Percentiles rank a stretch among this genome's conserved stretches.
Evolutionary conservation across 768 basidiomycete species (phyloP).

Genomic region (Agrocybe pediades): DNA sequence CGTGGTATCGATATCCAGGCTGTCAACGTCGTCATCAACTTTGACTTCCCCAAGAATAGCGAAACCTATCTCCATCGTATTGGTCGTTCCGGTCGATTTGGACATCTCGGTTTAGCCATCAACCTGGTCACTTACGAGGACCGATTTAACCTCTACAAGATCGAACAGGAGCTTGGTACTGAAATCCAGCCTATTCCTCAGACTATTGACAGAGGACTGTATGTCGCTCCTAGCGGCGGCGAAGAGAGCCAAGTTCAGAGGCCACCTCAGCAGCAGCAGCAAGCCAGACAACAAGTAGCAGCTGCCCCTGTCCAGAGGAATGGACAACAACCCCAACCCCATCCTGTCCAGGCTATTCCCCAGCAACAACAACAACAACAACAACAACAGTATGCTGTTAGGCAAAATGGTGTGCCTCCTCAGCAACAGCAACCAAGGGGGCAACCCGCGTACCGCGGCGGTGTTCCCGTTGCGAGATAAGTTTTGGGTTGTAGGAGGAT

Average conservation of each 20-base stretch:
- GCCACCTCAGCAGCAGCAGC: constrained; percentile 36
- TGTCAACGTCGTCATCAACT: constrained; percentile 99
- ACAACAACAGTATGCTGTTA: constrained; percentile 10
- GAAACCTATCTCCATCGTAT: constrained; percentile 99
- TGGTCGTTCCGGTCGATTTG: constrained; percentile 96
- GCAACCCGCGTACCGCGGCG: constrained; percentile 38
- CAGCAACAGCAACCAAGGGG: constrained; percentile 28
- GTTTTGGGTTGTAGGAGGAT: background rate
- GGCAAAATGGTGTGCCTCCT: constrained; percentile 20
- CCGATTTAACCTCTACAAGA: constrained; percentile 95
- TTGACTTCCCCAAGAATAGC: constrained; percentile 98
- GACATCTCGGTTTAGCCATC: constrained; percentile 95
- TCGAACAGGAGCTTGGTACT: constrained; percentile 97
- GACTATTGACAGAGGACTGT: constrained; percentile 86
- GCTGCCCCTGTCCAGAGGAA: constrained; percentile 18
- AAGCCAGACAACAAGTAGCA: constrained; percentile 21
- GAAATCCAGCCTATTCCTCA: constrained; percentile 97
- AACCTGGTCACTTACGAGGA: constrained; percentile 99
- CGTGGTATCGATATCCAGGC: constrained; percentile 99
- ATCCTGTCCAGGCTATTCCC: constrained; percentile 8
- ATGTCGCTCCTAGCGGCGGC: constrained; percentile 77
- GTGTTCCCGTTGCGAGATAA: constrained; percentile 39
- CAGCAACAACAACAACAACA: constrained; percentile 4
- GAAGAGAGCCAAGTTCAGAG: constrained; percentile 45
- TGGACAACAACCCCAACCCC: constrained; percentile 8